These are phyloP conservation scores for Phytophthora sp. DNA, from an alignment of 352 stramenopile genomes.

Conservation along the genomic window DNA sequence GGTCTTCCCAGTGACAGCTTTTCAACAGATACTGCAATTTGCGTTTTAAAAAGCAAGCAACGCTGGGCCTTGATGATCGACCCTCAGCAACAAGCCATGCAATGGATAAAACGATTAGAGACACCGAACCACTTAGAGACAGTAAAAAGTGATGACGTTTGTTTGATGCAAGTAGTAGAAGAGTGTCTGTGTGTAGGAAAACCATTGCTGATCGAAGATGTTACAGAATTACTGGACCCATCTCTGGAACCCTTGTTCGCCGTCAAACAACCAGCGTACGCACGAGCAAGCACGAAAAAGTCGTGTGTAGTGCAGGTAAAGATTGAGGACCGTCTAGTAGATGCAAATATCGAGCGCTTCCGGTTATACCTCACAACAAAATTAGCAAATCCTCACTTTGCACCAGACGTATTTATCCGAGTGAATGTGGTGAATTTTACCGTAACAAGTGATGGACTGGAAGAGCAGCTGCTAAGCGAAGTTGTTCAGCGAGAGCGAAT, in stretches of 20 bases:
- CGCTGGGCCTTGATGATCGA: constrained; percentile 95
- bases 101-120: constrained; percentile 93
- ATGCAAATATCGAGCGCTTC: constrained; percentile 77
- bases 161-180: constrained; percentile 51
- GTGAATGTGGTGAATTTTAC: constrained; percentile 95
- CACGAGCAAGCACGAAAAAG: constrained; percentile 1
- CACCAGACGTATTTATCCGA: constrained; percentile 92
- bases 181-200: constrained; percentile 39
- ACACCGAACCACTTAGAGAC: constrained; percentile 60
- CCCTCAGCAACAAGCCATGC: constrained; percentile 92
- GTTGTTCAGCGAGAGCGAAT: constrained; percentile 87
- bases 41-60: constrained; percentile 82
- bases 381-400: constrained; percentile 91
- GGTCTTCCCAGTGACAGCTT: constrained; percentile 90
- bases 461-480: constrained; percentile 90
- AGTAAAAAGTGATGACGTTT: constrained; percentile 65
- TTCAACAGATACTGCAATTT: constrained; percentile 92
- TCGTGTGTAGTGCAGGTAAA: constrained; percentile 40
- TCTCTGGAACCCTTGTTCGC: constrained; percentile 61
- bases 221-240: constrained; percentile 57
- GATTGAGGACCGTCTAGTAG: constrained; percentile 75
- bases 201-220: constrained; percentile 68
- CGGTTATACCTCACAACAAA: constrained; percentile 93
- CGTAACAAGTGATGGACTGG: constrained; percentile 89
- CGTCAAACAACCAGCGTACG: constrained; percentile 19